Conservation (phyloP, 106 monocot genomes). For the Phalaenopsis equestris region DNA sequence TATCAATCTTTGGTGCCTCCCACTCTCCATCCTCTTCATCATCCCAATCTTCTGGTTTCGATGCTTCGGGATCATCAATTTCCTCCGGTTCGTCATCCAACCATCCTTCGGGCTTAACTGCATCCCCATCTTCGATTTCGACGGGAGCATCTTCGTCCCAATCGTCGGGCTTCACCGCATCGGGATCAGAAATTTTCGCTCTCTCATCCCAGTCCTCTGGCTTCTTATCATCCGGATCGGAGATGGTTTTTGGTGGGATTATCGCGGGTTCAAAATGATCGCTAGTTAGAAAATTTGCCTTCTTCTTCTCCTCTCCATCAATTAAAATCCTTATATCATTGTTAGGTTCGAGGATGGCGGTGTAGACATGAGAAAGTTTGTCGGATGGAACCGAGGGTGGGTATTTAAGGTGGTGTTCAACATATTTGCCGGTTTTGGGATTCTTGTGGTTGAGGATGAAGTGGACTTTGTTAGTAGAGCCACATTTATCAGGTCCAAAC, state of each 20-base stretch:
- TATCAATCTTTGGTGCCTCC: slow-evolving; percentile 73
- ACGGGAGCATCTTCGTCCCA: slow-evolving; percentile 91
- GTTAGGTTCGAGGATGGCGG: slow-evolving; percentile 61
- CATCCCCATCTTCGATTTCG: slow-evolving; percentile 70
- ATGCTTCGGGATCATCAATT: slow-evolving; percentile 64
- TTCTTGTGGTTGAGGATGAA: slow-evolving; percentile 64
- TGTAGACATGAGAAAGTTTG: slow-evolving; percentile 68
- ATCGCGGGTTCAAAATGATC: slow-evolving; percentile 80
- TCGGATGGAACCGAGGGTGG: slow-evolving; percentile 57
- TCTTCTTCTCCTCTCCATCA: slow-evolving; percentile 83
- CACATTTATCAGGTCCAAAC: slow-evolving; percentile 84
- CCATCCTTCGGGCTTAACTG: slow-evolving; percentile 84
- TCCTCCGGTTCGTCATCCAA: slow-evolving; percentile 88
- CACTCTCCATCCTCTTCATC: slow-evolving; percentile 67
- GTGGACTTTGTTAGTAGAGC: slow-evolving; percentile 56
- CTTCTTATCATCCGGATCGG: slow-evolving; percentile 84
- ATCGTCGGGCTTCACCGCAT: slow-evolving; percentile 79
- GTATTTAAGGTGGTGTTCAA: slow-evolving; percentile 54
- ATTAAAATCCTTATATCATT: slow-evolving; percentile 60
- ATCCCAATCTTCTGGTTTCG: slow-evolving; percentile 65
- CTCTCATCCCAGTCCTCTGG: slow-evolving; percentile 94
- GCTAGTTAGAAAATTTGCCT: slow-evolving; percentile 47
- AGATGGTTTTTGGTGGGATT: slow-evolving; percentile 62
- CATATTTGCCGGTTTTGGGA: slow-evolving; percentile 43
- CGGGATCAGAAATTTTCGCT: slow-evolving; percentile 65